Evolutionary conservation across 345 rosid genomes (phyloP), one percentile per base, ranked within the genome.

Genomic region (Ceriops tagal): DNA sequence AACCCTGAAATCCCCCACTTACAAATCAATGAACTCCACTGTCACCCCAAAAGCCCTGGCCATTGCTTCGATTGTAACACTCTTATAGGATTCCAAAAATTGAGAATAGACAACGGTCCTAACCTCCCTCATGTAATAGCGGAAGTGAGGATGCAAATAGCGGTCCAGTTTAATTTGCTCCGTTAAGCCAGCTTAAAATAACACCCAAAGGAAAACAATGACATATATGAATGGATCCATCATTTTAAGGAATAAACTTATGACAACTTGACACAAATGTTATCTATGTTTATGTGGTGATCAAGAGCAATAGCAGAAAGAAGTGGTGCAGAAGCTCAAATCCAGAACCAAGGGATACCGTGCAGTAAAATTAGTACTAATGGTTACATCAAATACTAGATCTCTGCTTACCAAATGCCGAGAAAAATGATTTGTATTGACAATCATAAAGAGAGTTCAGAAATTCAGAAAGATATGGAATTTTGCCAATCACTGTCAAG

Each of bases 51-150:
- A 96, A 55, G 99, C 98, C 83, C 82, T 92, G 18, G 99, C 97
- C 99, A 96, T 96, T 32, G 98, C 96, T 69, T 89, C 98, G 28
- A 96, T 86, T 5, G 99, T 92, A 61, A 96, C 98, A 74, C 99
- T 92, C 88, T 90, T 96, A 73, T 96, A 92, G 13, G 98, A 92
- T 65, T 96, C 99, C 82, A 96, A 62, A 77, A 92, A 96, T 81
- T 92, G 99, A 22, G 96, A 96, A 77, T 96, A 96, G 9, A 96
- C 90, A 27, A 96, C 97, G 0, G 87, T 88, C 76, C 99, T 87
- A 59, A 96, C 86, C 84, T 96, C 98, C 79, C 98, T 86, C 99
- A 92, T 96, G 89, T 96, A 92, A 77, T 87, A 96, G 3, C 97
- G 92, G 81, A 92, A 96, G 73, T 96, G 99, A 13, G 96, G 90